Conservation (phyloP, 129 eudicot genomes). For the Helianthus annuus region HanXRQr2.0-SUNRISE NC_035438.2:7009193-7009692, state of each 20-base stretch:
- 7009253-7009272: no score
- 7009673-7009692: slow-evolving; percentile 23
- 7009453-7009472: no score
- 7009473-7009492: neutral
- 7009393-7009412: neutral
- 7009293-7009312: neutral
- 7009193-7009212: no score
- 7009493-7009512: neutral
- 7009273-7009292: no score
- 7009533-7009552: no score
- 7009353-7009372: neutral
- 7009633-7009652: slow-evolving; percentile 32
- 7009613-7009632: slow-evolving; percentile 13
- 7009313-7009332: neutral
- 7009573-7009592: neutral
- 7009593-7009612: neutral
- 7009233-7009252: no score
- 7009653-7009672: slow-evolving; percentile 34
- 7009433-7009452: neutral
- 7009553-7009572: no score
- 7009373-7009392: neutral
- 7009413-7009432: neutral
- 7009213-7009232: no score
- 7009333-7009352: neutral
- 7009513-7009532: no score